Evolutionary conservation across 2,329 filamentous ascomycete genomes (phyloP), one percentile per base, ranked within the genome.

Genomic region (Cryphonectria naterciae): DNA sequence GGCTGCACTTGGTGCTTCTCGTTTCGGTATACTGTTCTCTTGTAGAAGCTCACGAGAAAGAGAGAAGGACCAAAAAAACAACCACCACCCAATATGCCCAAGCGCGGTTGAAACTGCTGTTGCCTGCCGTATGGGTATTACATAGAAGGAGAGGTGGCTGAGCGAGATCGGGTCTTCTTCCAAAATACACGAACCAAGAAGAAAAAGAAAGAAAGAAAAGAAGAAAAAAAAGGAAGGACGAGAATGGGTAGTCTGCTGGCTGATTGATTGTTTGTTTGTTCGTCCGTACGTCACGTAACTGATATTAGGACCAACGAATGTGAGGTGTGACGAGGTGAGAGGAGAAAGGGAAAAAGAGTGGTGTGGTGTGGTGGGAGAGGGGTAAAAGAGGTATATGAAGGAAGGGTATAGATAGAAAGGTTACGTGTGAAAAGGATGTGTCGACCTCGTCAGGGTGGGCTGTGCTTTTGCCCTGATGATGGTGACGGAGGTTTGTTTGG

Each of bases 351-450:
- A 32, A 49, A n/a, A 39, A 19, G 58, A 39, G 17, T n/a, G 32
- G 19, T 39, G 7, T n/a, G 32, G 32, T 39, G 49, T 52, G 58
- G 69, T 65, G 52, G 58, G 69, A 60, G 64, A 54, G 63, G 66
- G 56, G 62, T 54, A 65, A 64, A 49, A 49, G 52, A 37, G 46
- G 43, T 58, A 58, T 58, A 58, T 58, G 54, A 58, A 70, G 63
- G 65, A 61, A 68, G 66, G 69, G 61, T 68, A 52, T 52, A 41
- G 66, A 58, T 56, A 46, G 64, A 61, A n/a, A 15, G 10, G 17
- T 7, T 37, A 11, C 5, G 46, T 25, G 58, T 39, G 35, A 61
- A 61, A 61, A 39, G 35, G 35, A 28, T 58, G 46, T 49, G 46
- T 49, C 46, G 22, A 49, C 19, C 46, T 49, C 7, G 19, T 13